These are phyloP conservation scores for Alloteropsis semialata DNA, from an alignment of 176 grass and related monocot genomes.

Conservation along the genomic window DNA sequence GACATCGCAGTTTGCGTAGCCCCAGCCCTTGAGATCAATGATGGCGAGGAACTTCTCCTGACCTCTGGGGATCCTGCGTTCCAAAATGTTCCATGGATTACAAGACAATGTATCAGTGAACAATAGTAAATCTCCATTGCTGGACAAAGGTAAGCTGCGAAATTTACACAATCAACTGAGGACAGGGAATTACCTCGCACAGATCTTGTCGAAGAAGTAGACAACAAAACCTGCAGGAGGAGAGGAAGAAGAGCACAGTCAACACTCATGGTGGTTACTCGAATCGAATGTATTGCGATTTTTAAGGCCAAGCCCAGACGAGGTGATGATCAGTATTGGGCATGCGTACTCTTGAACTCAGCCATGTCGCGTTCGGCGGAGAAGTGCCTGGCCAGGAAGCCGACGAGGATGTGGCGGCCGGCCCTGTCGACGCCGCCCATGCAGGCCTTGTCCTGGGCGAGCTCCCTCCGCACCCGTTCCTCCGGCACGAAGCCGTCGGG, in stretches of 20 bases:
- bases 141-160: background rate
- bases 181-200: constrained; percentile 40
- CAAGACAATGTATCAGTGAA: background rate
- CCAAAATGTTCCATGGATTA: background rate
- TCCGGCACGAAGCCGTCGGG: constrained; percentile 69
- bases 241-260: background rate
- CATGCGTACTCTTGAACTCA: constrained; percentile 51
- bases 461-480: constrained; percentile 37
- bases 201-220: constrained; percentile 70
- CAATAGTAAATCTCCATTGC: background rate
- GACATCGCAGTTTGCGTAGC: constrained; percentile 15
- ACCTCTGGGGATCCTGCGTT: constrained; percentile 1
- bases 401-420: constrained; percentile 50
- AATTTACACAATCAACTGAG: background rate
- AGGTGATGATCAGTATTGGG: background rate
- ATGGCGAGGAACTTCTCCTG: constrained; percentile 11
- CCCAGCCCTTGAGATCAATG: background rate
- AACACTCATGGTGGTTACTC: background rate
- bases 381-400: constrained; percentile 57
- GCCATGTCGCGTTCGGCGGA: constrained; percentile 54
- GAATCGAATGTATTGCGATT: background rate
- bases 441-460: constrained; percentile 50
- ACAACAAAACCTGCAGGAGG: constrained; percentile 41
- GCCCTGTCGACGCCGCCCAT: constrained; percentile 63
- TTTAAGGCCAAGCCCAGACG: background rate